Conservation (phyloP, 345 rosid genomes). For the Pistacia integerrima region DNA sequence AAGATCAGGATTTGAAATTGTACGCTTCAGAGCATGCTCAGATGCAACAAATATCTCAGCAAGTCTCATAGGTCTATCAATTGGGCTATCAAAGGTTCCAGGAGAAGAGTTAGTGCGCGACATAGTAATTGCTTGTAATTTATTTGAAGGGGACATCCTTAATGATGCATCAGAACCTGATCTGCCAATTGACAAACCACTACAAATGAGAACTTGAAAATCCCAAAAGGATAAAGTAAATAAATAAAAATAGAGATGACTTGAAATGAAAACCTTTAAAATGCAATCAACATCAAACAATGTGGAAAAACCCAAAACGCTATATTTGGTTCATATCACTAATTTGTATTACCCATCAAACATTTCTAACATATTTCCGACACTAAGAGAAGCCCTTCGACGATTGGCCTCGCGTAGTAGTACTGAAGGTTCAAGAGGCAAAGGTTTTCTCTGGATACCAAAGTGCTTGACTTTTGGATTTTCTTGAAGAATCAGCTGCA, state of each 20-base stretch:
- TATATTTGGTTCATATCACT: slow-evolving; percentile 19
- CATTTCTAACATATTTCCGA: slow-evolving; percentile 80
- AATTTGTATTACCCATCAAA: slow-evolving; percentile 71
- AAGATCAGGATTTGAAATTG: slow-evolving; percentile 73
- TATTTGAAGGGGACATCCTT: slow-evolving; percentile 48
- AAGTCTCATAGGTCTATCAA: slow-evolving; percentile 93
- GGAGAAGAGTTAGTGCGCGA: slow-evolving; percentile 81
- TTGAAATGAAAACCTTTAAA: slow-evolving; percentile 3
- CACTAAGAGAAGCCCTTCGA: slow-evolving; percentile 95
- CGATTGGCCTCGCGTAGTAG: slow-evolving; percentile 95
- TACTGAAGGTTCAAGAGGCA: slow-evolving; percentile 96
- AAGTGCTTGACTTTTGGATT: slow-evolving; percentile 74
- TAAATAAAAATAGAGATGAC: neutral
- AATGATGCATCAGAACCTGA: slow-evolving; percentile 59
- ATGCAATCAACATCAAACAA: slow-evolving; percentile 12
- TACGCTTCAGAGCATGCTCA: slow-evolving; percentile 73
- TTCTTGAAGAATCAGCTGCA: slow-evolving; percentile 81
- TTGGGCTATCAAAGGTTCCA: slow-evolving; percentile 76
- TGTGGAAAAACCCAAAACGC: neutral
- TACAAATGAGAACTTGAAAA: slow-evolving; percentile 28
- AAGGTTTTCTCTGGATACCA: slow-evolving; percentile 78
- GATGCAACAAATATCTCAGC: slow-evolving; percentile 96
- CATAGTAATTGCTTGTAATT: slow-evolving; percentile 51
- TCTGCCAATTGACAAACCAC: slow-evolving; percentile 57
- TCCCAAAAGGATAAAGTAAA: slow-evolving; percentile 21